Percentiles rank a stretch among this genome's conserved stretches.
Conservation (phyloP, 208 protist genomes). For the Trichomonas tenax region DNA sequence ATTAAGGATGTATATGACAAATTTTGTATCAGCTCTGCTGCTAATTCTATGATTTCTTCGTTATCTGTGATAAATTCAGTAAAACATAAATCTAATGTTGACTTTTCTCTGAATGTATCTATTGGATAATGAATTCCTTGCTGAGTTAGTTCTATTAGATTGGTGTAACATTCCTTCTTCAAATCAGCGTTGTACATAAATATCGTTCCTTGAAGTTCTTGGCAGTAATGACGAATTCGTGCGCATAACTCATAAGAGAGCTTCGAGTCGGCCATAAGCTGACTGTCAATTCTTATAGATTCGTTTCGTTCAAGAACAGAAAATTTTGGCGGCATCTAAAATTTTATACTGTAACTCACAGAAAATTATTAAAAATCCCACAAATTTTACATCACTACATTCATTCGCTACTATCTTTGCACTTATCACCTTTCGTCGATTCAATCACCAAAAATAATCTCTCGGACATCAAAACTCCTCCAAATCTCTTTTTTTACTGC, state of each 20-base stretch:
- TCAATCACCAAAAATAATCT: too few relatives aligned
- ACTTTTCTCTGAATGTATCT: not conserved
- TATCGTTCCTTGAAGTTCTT: not conserved
- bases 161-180: not conserved
- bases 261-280: not conserved
- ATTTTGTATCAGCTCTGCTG: not conserved
- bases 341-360: too few relatives aligned
- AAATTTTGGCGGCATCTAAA: not conserved
- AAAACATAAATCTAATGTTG: not conserved
- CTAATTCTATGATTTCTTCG: not conserved
- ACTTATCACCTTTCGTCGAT: too few relatives aligned
- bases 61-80: not conserved
- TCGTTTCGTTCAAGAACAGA: not conserved
- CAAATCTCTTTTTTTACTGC: too few relatives aligned
- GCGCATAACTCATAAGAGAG: not conserved
- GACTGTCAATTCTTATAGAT: not conserved
- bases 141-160: not conserved
- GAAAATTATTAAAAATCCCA: too few relatives aligned
- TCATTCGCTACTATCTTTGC: too few relatives aligned
- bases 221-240: not conserved
- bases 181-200: not conserved
- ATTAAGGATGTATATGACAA: not conserved
- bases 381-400: too few relatives aligned
- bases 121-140: not conserved
- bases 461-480: too few relatives aligned